phyloP scores from a whole-genome alignment of 2,329 filamentous ascomycete genomes.

The Dothistroma septosporum region DNA sequence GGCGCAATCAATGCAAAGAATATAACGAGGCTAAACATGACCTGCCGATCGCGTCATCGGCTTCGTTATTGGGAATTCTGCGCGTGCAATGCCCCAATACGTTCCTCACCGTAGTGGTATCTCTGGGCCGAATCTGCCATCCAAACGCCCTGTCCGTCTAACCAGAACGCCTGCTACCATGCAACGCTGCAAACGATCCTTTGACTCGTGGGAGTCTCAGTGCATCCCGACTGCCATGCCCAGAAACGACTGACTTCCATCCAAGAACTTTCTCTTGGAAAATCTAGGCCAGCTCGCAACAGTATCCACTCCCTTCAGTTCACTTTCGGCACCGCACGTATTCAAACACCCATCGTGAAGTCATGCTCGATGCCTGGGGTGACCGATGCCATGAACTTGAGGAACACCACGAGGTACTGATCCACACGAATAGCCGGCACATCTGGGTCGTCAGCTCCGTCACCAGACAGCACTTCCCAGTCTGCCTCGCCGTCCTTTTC shows the following conservation, averaged over 20 bases:
- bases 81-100: background rate
- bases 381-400: constrained; percentile 72
- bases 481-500: constrained; percentile 52
- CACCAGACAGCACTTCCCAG: constrained; percentile 57
- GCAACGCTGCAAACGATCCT: background rate
- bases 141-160: constrained; percentile 4
- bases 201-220: constrained; percentile 8
- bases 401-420: constrained; percentile 80
- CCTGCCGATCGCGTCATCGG: background rate
- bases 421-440: constrained; percentile 82
- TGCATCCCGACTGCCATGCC: constrained; percentile 31
- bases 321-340: constrained; percentile 17
- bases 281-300: constrained; percentile 28
- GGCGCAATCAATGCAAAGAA: background rate
- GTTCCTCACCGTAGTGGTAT: background rate
- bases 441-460: constrained; percentile 58
- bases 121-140: background rate
- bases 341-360: constrained; percentile 89
- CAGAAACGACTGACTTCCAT: constrained; percentile 30
- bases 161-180: constrained; percentile 6
- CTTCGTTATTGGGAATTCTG: background rate
- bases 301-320: constrained; percentile 22
- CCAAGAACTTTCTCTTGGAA: constrained; percentile 29
- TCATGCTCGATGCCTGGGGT: constrained; percentile 97
- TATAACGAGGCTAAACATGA: background rate